A percentile compares a stretch with the other conserved stretches of the same genome.
phyloP scores from a whole-genome alignment of 345 rosid genomes.

The Noccaea bulbosa region DNA sequence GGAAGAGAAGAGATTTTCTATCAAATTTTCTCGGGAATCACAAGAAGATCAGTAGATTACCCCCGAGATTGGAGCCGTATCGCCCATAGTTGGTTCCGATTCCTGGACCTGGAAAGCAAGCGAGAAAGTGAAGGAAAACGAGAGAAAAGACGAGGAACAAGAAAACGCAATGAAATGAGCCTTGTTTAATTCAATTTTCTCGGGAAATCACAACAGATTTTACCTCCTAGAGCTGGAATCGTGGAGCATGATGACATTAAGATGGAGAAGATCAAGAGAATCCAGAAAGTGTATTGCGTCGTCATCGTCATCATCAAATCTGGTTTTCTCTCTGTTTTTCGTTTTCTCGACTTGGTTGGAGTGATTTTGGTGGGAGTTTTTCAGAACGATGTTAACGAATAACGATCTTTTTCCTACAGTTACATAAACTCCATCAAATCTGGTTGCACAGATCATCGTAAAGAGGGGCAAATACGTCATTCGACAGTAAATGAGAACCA shows the following conservation, averaged over 20 bases:
- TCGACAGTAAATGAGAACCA: neutral
- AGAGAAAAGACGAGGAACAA: neutral
- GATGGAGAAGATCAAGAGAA: conserved; percentile 2
- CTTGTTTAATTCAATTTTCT: conserved; percentile 19
- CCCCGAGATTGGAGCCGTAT: conserved; percentile 36
- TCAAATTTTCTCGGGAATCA: neutral
- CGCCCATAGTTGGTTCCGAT: conserved; percentile 31
- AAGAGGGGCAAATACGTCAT: neutral
- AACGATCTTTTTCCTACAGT: neutral
- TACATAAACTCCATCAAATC: conserved; percentile 10
- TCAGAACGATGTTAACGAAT: conserved; percentile 13
- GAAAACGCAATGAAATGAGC: conserved; percentile 5
- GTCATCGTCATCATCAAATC: neutral
- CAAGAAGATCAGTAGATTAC: neutral
- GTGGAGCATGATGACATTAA: conserved; percentile 18
- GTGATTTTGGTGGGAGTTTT: conserved; percentile 34
- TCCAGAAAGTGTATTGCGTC: conserved; percentile 14
- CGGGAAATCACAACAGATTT: conserved; percentile 11
- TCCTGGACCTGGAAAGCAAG: conserved; percentile 7
- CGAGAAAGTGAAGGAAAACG: conserved; percentile 19
- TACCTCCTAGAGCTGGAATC: conserved; percentile 15
- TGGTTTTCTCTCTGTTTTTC: conserved; percentile 11
- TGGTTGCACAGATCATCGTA: neutral
- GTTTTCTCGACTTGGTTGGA: conserved; percentile 9
- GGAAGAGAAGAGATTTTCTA: neutral